A percentile compares a stretch with the other conserved stretches of the same genome.
phyloP scores from a whole-genome alignment of 768 basidiomycete species.

The Boletus rubescentipes region DNA sequence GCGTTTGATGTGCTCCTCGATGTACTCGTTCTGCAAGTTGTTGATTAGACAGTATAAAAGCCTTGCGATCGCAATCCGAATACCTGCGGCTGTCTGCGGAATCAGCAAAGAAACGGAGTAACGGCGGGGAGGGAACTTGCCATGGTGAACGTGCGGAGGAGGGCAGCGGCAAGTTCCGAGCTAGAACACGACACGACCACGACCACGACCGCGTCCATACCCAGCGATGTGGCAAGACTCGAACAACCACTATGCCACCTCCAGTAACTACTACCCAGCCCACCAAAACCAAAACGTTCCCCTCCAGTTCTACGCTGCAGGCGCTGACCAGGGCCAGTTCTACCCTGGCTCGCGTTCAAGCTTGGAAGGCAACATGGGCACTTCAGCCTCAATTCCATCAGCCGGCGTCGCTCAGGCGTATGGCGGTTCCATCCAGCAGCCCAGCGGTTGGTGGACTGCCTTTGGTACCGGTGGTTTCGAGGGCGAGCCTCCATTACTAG shows the following conservation, averaged over 20 bases:
- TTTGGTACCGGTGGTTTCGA: slow-evolving; percentile 95
- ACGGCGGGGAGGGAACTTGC: slow-evolving; percentile 15
- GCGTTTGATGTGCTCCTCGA: slow-evolving; percentile 97
- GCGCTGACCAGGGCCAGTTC: slow-evolving; percentile 54
- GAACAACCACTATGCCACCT: slow-evolving; percentile 53
- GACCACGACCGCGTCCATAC: not conserved
- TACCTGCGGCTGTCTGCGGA: slow-evolving; percentile 63
- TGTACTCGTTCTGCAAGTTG: slow-evolving; percentile 86
- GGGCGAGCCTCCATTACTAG: slow-evolving; percentile 91
- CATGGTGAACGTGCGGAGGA: slow-evolving; percentile 19
- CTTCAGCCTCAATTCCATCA: slow-evolving; percentile 52
- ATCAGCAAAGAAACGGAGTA: slow-evolving; percentile 11
- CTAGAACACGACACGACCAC: slow-evolving; percentile 9
- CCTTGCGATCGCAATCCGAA: not conserved
- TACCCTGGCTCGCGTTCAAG: slow-evolving; percentile 75
- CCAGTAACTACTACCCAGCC: slow-evolving; percentile 52
- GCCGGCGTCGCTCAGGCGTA: slow-evolving; percentile 49
- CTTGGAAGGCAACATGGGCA: slow-evolving; percentile 65
- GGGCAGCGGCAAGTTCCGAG: slow-evolving; percentile 31
- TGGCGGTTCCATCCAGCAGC: slow-evolving; percentile 70
- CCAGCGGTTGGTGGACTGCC: slow-evolving; percentile 90
- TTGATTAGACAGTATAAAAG: slow-evolving; percentile 8
- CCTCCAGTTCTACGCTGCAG: slow-evolving; percentile 78
- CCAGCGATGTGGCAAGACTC: slow-evolving; percentile 74
- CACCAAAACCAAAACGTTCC: slow-evolving; percentile 53